phyloP scores from a whole-genome alignment of 306 rosid genomes.

The Cucurbita maxima region DNA sequence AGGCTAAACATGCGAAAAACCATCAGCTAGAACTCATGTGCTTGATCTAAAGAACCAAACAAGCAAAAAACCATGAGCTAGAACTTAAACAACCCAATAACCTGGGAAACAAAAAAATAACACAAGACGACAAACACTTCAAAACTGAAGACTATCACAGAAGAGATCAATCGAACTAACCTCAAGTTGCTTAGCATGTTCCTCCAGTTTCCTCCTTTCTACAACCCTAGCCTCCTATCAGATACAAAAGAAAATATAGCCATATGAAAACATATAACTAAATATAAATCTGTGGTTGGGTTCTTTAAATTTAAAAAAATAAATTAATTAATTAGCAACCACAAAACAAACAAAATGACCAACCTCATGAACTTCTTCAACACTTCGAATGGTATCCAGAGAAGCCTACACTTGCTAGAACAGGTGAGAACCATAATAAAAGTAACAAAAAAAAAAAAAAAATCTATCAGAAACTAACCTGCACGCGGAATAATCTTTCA shows the following conservation, averaged over 20 bases:
- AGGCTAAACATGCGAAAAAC: too few relatives aligned
- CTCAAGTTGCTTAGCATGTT: constrained; percentile 56
- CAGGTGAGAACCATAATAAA: not conserved
- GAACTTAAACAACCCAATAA: not conserved
- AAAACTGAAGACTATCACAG: not conserved
- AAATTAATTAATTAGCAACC: not conserved
- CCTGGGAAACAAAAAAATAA: too few relatives aligned
- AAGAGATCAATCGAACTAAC: constrained; percentile 15
- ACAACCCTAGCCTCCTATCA: constrained; percentile 78
- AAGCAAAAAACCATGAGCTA: too few relatives aligned
- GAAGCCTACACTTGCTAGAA: constrained; percentile 43
- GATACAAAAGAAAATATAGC: constrained; percentile 1
- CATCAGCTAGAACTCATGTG: too few relatives aligned
- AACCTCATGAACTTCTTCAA: constrained; percentile 81
- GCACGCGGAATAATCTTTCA: constrained; percentile 69
- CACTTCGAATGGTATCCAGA: constrained; percentile 69
- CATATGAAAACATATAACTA: not conserved
- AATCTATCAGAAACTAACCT: constrained; percentile 31
- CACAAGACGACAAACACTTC: too few relatives aligned
- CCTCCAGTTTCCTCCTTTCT: constrained; percentile 75
- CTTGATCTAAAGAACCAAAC: too few relatives aligned
- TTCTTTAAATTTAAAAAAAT: not conserved
- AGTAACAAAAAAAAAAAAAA: not conserved
- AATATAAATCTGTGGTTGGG: not conserved
- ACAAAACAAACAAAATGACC: not conserved